phyloP scores from a whole-genome alignment of 495 filamentous ascomycete species.

The Neurospora discreta region DNA sequence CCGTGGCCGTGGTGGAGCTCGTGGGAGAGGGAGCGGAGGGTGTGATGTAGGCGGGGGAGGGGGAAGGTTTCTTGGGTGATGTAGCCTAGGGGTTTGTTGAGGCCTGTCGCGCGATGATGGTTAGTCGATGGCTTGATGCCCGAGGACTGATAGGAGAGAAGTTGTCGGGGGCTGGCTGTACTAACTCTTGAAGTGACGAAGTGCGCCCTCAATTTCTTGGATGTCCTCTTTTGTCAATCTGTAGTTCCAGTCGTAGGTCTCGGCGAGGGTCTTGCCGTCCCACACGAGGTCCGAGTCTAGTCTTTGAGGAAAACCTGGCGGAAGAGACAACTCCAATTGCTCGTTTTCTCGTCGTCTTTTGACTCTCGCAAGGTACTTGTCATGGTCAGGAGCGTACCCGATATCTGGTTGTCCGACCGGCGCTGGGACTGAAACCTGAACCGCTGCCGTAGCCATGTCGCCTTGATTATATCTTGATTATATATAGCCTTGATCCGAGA shows the following conservation, averaged over 20 bases:
- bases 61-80: conserved; percentile 46
- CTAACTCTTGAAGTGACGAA: conserved; percentile 44
- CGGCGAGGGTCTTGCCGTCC: conserved; percentile 42
- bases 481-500: neutral
- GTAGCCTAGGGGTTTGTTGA: conserved; percentile 34
- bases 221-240: conserved; percentile 35
- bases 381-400: conserved; percentile 43
- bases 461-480: no score
- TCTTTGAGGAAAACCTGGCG: conserved; percentile 38
- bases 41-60: conserved; percentile 36
- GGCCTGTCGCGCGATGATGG: conserved; percentile 11
- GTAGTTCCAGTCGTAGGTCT: conserved; percentile 42
- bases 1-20: conserved; percentile 48
- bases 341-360: conserved; percentile 35
- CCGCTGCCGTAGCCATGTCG: neutral
- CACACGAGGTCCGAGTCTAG: conserved; percentile 44
- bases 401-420: conserved; percentile 42
- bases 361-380: conserved; percentile 43
- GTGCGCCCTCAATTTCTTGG: conserved; percentile 43
- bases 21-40: conserved; percentile 38
- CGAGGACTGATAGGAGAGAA: neutral
- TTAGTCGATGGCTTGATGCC: neutral
- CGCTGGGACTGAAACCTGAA: neutral
- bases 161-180: neutral
- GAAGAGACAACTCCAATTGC: conserved; percentile 30